phyloP scores from a whole-genome alignment of 352 stramenopile species.

The Thalassiosira mediterranea region DNA sequence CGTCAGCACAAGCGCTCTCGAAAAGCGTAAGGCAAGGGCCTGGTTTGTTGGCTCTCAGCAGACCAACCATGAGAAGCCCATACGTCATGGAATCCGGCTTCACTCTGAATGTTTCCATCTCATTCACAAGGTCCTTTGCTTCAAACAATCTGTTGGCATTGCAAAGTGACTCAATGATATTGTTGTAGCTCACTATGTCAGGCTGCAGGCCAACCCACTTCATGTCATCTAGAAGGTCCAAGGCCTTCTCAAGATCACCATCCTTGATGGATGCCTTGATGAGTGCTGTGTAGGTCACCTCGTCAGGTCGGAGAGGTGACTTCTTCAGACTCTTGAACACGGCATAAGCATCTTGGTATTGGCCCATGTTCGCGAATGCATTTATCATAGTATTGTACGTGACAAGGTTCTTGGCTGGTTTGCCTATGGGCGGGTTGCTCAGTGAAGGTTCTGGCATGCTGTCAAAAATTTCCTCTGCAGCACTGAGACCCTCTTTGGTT shows the following conservation, averaged over 20 bases:
- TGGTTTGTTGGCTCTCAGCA: constrained; percentile 76
- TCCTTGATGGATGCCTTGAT: constrained; percentile 70
- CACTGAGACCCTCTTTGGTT: constrained; percentile 56
- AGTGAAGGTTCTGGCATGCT: constrained; percentile 62
- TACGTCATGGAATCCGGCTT: constrained; percentile 81
- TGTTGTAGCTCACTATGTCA: constrained; percentile 82
- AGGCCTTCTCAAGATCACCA: constrained; percentile 55
- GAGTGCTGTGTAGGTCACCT: constrained; percentile 75
- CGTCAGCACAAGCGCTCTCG: constrained; percentile 74
- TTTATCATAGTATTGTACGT: constrained; percentile 82
- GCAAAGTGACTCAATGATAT: constrained; percentile 74
- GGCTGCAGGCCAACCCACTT: constrained; percentile 67
- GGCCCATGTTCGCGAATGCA: constrained; percentile 59
- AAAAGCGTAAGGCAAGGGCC: constrained; percentile 78
- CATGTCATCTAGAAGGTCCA: constrained; percentile 82
- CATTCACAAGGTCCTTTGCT: constrained; percentile 77
- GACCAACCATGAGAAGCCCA: constrained; percentile 78
- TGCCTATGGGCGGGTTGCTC: constrained; percentile 39
- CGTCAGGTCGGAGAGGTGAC: constrained; percentile 62
- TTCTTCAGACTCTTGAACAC: constrained; percentile 72
- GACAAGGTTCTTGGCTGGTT: constrained; percentile 65
- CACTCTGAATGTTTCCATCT: constrained; percentile 75
- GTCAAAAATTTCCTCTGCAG: constrained; percentile 72
- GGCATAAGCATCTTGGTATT: constrained; percentile 62
- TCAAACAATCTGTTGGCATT: constrained; percentile 65